Base-by-base conservation (phyloP, 345 rosid genomes). In the Gossypium turneri region DNA sequence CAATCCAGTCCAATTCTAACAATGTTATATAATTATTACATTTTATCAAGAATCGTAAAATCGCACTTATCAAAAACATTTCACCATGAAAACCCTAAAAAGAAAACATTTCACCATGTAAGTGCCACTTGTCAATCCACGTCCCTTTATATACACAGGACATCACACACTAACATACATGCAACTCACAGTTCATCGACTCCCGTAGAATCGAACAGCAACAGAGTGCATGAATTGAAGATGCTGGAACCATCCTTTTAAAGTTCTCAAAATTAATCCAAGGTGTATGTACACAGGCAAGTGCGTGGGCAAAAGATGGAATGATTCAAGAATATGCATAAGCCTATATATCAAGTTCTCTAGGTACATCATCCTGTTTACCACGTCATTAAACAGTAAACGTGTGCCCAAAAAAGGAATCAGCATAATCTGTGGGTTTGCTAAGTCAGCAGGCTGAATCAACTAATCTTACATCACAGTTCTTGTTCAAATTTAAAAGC, bases 381-480 rank as follows among this genome's bases (percentile, higher is more conserved):
- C 61, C 34, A 22, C 70, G 24, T 70, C 72, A 70, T 76, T 76
- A 20, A 20, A 22, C 34, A 7, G 56, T 52, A 56, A 76, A 27
- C 59, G 29, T 12, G 78, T 34, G 41, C 41, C 73, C 57, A 13
- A 45, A 68, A 67, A 75, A 44, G 57, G 50, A 67, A 56, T 51
- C 67, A 56, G 45, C 73, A 56, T 58, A 55, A 34, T 57, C 67
- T 48, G 59, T 58, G 68, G 65, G 24, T 34, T 29, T 48, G 67
- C 72, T 9, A 20, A 60, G 74, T 58, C 61, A 76, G 70, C 67
- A 16, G 27, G 7, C 69, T 61, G 56, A 69, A 70, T 44, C 60
- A 76, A 76, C 47, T 76, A 47, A 69, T 76, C 59, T 60, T 70
- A 68, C 48, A 69, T 50, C 43, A 70, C 52, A 43, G 61, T 27